Percentiles rank a stretch among this genome's conserved stretches.
Evolutionary conservation across 306 rosid genomes (phyloP).

Genomic region (Vachellia collinsii): DNA sequence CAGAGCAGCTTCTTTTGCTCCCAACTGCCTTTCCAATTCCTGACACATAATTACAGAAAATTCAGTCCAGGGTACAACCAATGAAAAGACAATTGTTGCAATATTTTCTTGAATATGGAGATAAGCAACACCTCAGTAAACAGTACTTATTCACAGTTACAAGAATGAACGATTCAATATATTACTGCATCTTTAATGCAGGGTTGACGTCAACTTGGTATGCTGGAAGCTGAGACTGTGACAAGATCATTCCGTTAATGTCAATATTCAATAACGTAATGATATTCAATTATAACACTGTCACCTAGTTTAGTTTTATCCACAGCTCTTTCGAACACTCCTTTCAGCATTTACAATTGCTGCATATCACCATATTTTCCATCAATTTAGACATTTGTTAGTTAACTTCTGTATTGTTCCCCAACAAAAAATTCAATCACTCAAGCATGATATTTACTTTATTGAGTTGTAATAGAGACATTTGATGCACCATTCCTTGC

Average conservation of each 20-base stretch:
- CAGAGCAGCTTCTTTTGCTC: slow-evolving; percentile 76
- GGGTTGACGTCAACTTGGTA: no score
- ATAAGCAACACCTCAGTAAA: not conserved
- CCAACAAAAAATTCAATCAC: not conserved
- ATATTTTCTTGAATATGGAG: slow-evolving; percentile 6
- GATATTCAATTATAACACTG: not conserved
- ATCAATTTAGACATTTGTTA: not conserved
- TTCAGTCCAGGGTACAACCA: slow-evolving; percentile 1
- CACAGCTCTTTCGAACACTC: not conserved
- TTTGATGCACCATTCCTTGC: not conserved
- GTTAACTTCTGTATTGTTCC: not conserved
- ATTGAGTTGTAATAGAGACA: not conserved
- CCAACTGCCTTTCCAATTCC: slow-evolving; percentile 84
- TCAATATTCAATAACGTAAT: not conserved
- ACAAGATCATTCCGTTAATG: not conserved
- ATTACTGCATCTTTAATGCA: not conserved
- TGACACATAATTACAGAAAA: slow-evolving; percentile 44
- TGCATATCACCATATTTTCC: not conserved
- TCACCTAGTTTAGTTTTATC: not conserved
- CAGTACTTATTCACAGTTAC: not conserved
- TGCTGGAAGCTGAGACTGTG: no score
- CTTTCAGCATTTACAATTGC: not conserved
- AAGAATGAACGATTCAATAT: not conserved
- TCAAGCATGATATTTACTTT: not conserved
- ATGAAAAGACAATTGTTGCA: slow-evolving; percentile 10